phyloP scores from a whole-genome alignment of 768 basidiomycete genomes.

The Suillus brevipes region DNA sequence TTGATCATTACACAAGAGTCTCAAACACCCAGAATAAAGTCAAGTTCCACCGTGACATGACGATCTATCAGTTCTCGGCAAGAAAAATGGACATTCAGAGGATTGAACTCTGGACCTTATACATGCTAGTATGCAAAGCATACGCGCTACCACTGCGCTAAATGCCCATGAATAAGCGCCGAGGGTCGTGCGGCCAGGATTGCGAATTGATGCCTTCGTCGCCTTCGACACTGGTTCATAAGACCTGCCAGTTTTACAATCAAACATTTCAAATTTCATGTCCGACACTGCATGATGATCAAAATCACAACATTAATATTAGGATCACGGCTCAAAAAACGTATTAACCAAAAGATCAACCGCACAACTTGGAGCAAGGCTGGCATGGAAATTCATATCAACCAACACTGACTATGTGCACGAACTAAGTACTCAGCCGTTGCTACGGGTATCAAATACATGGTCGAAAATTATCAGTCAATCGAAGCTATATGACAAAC shows the following conservation, averaged over 20 bases:
- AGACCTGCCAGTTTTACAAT: neutral
- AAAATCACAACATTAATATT: neutral
- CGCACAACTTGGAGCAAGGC: neutral
- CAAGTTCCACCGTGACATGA: neutral
- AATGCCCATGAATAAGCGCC: constrained; percentile 16
- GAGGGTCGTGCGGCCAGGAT: neutral
- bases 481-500: neutral
- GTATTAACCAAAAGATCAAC: neutral
- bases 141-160: constrained; percentile 44
- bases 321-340: neutral
- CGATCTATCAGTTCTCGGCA: neutral
- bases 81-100: constrained; percentile 42
- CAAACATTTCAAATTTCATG: no score
- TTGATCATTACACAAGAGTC: neutral
- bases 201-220: no score
- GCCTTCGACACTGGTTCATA: neutral
- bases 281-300: neutral
- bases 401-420: neutral
- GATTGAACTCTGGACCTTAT: constrained; percentile 47
- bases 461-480: neutral
- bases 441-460: neutral
- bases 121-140: constrained; percentile 41
- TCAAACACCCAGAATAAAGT: neutral
- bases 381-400: neutral
- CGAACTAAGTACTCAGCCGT: neutral